Percentiles rank a stretch among this genome's conserved stretches.
phyloP scores from a whole-genome alignment of 148 eudicot genomes.

The Polygonum maritimum region DNA sequence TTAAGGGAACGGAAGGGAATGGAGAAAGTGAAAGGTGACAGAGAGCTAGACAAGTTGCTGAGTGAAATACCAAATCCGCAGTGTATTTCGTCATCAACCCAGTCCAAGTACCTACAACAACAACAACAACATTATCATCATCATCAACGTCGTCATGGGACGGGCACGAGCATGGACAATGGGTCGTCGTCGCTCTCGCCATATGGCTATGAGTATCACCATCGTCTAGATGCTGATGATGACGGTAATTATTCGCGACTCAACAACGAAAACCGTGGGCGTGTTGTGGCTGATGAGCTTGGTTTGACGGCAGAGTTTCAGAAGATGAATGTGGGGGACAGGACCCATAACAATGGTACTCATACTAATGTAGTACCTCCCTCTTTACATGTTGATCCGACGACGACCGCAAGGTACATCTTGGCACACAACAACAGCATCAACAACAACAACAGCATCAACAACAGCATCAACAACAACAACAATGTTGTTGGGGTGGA shows the following conservation, averaged over 20 bases:
- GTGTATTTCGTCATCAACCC: background rate
- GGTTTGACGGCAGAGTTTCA: conserved; percentile 29
- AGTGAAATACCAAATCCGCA: conserved; percentile 23
- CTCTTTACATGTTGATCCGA: background rate
- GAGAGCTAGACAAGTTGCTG: conserved; percentile 24
- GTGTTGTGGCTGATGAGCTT: conserved; percentile 21
- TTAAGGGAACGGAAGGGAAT: conserved; percentile 18
- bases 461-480: too few species aligned
- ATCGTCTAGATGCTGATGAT: conserved; percentile 14
- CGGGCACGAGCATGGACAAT: conserved; percentile 12
- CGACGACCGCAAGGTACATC: background rate
- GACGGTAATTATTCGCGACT: conserved; percentile 17
- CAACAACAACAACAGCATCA: conserved; percentile 6
- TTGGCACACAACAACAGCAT: background rate
- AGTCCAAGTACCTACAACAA: background rate
- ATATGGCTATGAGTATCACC: background rate
- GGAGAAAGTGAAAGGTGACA: conserved; percentile 21
- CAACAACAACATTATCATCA: conserved; percentile 8
- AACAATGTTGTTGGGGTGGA: background rate
- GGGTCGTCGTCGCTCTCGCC: conserved; percentile 29
- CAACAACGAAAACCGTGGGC: conserved; percentile 12
- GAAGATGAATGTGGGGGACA: conserved; percentile 28
- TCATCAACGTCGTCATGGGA: conserved; percentile 7
- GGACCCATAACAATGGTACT: background rate
- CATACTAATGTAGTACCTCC: conserved; percentile 9